Evolutionary conservation across 2,329 filamentous ascomycete genomes (phyloP).

Genomic region (Fusarium sp.): DNA sequence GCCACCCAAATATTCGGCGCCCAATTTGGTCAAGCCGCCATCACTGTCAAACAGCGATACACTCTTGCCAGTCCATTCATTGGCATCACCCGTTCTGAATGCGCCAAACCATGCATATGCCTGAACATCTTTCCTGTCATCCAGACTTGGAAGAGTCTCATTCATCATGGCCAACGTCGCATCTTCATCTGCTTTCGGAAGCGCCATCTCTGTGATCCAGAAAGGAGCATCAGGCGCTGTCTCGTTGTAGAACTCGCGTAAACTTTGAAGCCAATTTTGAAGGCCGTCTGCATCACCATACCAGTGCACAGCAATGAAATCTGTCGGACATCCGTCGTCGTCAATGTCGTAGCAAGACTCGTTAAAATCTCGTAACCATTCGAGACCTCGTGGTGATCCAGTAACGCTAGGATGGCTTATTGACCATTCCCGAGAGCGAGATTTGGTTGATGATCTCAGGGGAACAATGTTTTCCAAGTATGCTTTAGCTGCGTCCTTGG

Average conservation of each 20-base stretch:
- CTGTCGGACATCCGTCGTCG: constrained; percentile 56
- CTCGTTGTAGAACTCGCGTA: constrained; percentile 56
- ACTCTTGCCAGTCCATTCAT: constrained; percentile 58
- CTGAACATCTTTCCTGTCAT: constrained; percentile 53
- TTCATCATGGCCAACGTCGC: constrained; percentile 60
- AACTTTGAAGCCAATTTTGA: constrained; percentile 54
- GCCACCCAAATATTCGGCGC: constrained; percentile 58
- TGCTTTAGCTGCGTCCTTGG: constrained; percentile 57
- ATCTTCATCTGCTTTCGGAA: constrained; percentile 55
- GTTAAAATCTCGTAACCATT: constrained; percentile 60
- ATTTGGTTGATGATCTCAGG: constrained; percentile 47
- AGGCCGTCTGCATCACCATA: constrained; percentile 59
- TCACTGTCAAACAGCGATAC: constrained; percentile 57
- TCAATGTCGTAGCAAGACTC: constrained; percentile 58
- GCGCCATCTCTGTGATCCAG: constrained; percentile 61
- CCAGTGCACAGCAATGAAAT: constrained; percentile 61
- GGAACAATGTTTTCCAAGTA: constrained; percentile 58
- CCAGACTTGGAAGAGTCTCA: constrained; percentile 56
- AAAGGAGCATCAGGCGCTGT: constrained; percentile 42
- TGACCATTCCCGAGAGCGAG: constrained; percentile 52
- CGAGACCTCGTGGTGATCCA: constrained; percentile 56
- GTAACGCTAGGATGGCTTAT: constrained; percentile 61
- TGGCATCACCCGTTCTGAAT: constrained; percentile 57
- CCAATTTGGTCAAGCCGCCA: constrained; percentile 58
- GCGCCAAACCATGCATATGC: constrained; percentile 61